These are phyloP conservation scores for Panellus pusillus DNA, from an alignment of 768 basidiomycete genomes.

Conservation along the genomic window DNA sequence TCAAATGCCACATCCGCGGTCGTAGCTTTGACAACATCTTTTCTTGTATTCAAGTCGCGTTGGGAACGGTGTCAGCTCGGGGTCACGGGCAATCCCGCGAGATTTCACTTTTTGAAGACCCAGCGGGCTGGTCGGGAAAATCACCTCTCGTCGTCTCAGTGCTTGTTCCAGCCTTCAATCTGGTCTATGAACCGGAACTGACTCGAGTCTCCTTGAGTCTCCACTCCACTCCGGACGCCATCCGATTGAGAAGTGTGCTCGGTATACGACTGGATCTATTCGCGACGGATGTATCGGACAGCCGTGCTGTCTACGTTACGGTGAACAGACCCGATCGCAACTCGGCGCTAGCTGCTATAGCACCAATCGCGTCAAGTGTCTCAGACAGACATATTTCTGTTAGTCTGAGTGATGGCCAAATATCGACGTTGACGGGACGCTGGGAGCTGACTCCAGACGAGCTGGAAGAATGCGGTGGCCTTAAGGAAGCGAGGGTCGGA, in stretches of 20 bases:
- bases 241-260: conserved; percentile 21
- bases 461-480: not conserved
- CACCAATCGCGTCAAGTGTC: not conserved
- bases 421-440: conserved; percentile 1
- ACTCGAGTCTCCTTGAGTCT: conserved; percentile 23
- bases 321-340: conserved; percentile 17
- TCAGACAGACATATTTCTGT: conserved; percentile 4
- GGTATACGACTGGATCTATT: conserved; percentile 29
- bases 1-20: conserved; percentile 26
- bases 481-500: conserved; percentile 18
- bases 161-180: conserved; percentile 27
- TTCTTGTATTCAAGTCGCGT: conserved; percentile 25
- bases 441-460: conserved; percentile 3
- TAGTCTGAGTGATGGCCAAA: not conserved
- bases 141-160: conserved; percentile 30
- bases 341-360: not conserved
- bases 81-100: conserved; percentile 19
- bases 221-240: conserved; percentile 22
- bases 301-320: conserved; percentile 27
- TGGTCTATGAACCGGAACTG: conserved; percentile 20
- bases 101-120: conserved; percentile 26
- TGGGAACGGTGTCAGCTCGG: conserved; percentile 21
- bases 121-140: conserved; percentile 24
- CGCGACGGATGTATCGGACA: conserved; percentile 29
- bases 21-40: conserved; percentile 26